Evolutionary conservation across 202 grass and related monocot genomes (phyloP).

Genomic region (Saccharum hybrid): DNA sequence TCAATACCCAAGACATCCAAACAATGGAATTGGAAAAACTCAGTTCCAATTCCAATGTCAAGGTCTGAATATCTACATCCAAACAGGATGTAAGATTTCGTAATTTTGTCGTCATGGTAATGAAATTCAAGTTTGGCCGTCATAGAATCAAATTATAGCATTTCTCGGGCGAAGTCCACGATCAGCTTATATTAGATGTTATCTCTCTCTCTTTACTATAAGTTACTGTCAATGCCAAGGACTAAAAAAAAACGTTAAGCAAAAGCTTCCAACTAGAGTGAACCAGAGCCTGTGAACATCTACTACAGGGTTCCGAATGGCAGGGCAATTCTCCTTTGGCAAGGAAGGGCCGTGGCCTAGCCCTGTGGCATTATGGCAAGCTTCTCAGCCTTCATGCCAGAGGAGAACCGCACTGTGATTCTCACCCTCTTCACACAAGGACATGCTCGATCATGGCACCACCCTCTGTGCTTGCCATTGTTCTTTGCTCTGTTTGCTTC

Average conservation of each 20-base stretch:
- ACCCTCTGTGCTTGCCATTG: neutral
- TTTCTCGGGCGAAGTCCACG: neutral
- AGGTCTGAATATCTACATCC: no score
- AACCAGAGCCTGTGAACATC: neutral
- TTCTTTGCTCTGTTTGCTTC: neutral
- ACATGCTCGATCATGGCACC: neutral
- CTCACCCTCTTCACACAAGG: constrained; percentile 14
- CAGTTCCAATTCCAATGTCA: no score
- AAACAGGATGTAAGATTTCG: no score
- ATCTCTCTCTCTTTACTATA: neutral
- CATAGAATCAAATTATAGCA: no score
- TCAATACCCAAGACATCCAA: no score
- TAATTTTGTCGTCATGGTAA: no score
- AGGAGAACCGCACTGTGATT: constrained; percentile 59
- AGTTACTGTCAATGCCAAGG: neutral
- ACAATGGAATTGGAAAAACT: no score
- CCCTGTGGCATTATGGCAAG: neutral
- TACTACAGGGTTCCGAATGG: constrained; percentile 29
- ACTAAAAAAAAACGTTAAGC: neutral
- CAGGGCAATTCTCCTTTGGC: constrained; percentile 59
- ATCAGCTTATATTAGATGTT: neutral
- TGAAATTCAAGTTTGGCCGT: no score
- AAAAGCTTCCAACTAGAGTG: neutral
- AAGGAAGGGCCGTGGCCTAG: constrained; percentile 19
- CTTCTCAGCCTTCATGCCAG: constrained; percentile 33